Conservation (phyloP, 495 filamentous ascomycete species). For the Viridothelium virens region DNA sequence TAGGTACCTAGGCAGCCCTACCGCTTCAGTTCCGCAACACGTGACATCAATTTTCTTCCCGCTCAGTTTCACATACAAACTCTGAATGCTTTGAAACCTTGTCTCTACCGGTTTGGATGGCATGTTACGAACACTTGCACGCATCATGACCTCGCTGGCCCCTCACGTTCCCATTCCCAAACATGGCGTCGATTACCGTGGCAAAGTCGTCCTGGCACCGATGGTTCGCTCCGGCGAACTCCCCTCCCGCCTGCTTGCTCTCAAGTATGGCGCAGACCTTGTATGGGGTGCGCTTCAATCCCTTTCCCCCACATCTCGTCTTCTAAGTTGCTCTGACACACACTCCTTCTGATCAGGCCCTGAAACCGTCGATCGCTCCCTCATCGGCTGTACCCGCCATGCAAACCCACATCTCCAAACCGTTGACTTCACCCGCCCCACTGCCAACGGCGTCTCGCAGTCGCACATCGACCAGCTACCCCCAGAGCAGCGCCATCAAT, state of each 20-base stretch:
- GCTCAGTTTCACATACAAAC: too few relatives aligned
- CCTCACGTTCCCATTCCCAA: constrained; percentile 69
- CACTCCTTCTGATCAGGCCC: constrained; percentile 48
- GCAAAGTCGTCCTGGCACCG: constrained; percentile 87
- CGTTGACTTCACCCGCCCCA: constrained; percentile 72
- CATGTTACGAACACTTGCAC: constrained; percentile 26
- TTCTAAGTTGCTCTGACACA: constrained; percentile 5
- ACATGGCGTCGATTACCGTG: constrained; percentile 85
- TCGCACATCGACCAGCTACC: constrained; percentile 36
- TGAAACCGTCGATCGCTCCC: constrained; percentile 82
- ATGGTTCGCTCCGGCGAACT: constrained; percentile 97
- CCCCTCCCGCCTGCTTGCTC: constrained; percentile 74
- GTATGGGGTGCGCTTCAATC: constrained; percentile 65
- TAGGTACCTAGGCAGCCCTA: too few relatives aligned
- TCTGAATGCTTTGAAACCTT: not conserved
- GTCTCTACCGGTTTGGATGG: constrained; percentile 18
- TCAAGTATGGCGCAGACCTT: constrained; percentile 92
- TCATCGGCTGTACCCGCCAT: constrained; percentile 75
- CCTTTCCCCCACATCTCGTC: not conserved
- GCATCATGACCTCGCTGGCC: constrained; percentile 46
- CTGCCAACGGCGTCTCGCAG: constrained; percentile 50
- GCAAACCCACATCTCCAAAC: constrained; percentile 64
- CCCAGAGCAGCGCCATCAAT: constrained; percentile 47
- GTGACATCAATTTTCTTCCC: not conserved
- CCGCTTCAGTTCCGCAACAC: not conserved